Percentiles rank a stretch among this genome's conserved stretches.
Conservation (phyloP, 805 yeast genomes). For the Hanseniaspora nectarophila region DNA sequence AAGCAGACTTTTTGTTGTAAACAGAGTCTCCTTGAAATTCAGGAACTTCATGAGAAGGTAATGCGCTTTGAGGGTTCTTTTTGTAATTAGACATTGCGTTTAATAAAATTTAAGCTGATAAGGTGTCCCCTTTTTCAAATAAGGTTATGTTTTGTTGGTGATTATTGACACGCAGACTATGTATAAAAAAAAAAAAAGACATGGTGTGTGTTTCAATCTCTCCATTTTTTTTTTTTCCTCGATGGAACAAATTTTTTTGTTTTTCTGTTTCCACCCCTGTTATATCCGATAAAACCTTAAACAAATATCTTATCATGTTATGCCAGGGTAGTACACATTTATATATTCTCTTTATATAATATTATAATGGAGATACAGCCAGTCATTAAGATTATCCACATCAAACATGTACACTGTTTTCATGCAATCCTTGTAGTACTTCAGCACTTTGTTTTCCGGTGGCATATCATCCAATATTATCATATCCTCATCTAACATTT, state of each 20-base stretch:
- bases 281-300: too few species aligned
- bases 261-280: not conserved
- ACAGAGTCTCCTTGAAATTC: not conserved
- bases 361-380: conserved; percentile 29
- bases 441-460: conserved; percentile 16
- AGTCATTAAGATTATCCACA: conserved; percentile 26
- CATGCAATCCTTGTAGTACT: conserved; percentile 20
- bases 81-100: not conserved
- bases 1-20: not conserved
- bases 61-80: not conserved
- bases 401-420: conserved; percentile 21
- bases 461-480: not conserved
- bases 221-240: too few species aligned
- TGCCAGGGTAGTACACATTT: too few species aligned
- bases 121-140: not conserved
- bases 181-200: not conserved
- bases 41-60: conserved; percentile 1
- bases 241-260: too few species aligned
- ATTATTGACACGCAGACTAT: too few species aligned
- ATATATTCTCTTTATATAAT: too few species aligned
- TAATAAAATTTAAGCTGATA: not conserved
- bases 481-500: not conserved
- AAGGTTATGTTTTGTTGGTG: too few species aligned
- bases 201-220: too few species aligned
- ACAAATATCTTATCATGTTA: too few species aligned